Evolutionary conservation across 2,329 filamentous ascomycete genomes (phyloP), one percentile per base, ranked within the genome.

Genomic region (Colletotrichum viniferum): DNA sequence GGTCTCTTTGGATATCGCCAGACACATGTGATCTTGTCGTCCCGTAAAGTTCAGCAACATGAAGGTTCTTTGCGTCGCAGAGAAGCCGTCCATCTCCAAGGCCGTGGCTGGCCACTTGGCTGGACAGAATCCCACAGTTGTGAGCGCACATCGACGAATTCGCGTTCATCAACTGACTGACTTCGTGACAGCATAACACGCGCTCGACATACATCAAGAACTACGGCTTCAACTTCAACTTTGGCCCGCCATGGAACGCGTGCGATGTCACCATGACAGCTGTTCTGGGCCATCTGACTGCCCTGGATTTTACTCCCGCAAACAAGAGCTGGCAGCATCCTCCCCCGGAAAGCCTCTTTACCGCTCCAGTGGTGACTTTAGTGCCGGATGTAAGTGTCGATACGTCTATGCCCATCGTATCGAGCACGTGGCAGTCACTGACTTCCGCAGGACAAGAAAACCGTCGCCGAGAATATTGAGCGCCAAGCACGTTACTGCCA

Each of bases 211-310:
- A 93, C 85, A 93, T 98, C 83, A 98, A 98, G 83, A 99, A 99
- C 81, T 98, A 98, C 86, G 90, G 92, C 32, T 99, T 99, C 82
- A 90, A 93, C 61, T 99, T 97, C 85, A 92, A 95, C 82, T 99
- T 99, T 83, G 93, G 93, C 7, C 90, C 88, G 62, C 88, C 90
- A 78, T 98, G 95, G 94, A 96, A 96, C 24, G 89, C 88, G 76
- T 98, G 95, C 83, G 88, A 92, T 14, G 96, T 98, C 62, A 96
- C 94, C 58, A 98, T 99, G 94, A 99, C 97, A 71, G 96, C 94
- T 77, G 97, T 99, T 28, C 88, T 94, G 13, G 97, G 97, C 14
- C 97, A 99, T 85, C 89, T 99, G 78, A 96, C 95, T 36, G 89
- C 88, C n/a, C 86, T 93, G 60, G 95, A 97, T 68, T 98, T 99